Evolutionary conservation across 768 basidiomycete genomes (phyloP), one percentile per base, ranked within the genome.

Genomic region (Tulasnella sp.): DNA sequence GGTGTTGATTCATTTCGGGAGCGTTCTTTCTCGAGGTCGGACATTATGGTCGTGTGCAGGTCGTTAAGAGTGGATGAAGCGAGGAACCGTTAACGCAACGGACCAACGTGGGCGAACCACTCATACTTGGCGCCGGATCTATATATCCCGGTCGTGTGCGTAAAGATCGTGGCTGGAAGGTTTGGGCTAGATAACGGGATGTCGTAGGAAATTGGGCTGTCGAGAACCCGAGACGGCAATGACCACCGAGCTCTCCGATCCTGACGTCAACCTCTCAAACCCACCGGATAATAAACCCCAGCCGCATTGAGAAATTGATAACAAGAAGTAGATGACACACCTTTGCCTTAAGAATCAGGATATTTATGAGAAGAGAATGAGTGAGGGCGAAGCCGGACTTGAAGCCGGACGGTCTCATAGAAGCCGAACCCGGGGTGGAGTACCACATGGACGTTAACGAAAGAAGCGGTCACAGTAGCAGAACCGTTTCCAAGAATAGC

Each of bases 31-130:
- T 74, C 46, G 39, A 27, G 42, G 40, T 48, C 46, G 6, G 39
- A 40, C 46, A 40, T 42, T 48, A 27, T 74, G 73, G 73, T 48
- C 46, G 39, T 74, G 39, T 74, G 73, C 46, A 48, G 36, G 73
- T 74, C 39, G 46, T 74, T 42, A 21, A 16, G 3, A n/a, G 42
- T 16, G 73, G 46, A 40, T 27, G 38, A 39, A 34, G 73, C 19
- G 18, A 42, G 19, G 31, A 36, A 36, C 52, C 52, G 52, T 52
- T 24, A n/a, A 68, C 62, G 62, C 12, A 36, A 68, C 62, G 62
- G 62, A 68, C 36, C 62, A 34, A 68, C 31, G 16, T 1, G 24
- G 18, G n/a, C 21, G 52, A 52, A n/a, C 24, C 52, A 27, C 31
- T 68, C 62, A 36, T 27, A 0, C 62, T 68, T 68, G 62, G 62